These are phyloP conservation scores for Viola pubescens DNA, from an alignment of 441 rosid genomes.

Conservation along the genomic window DNA sequence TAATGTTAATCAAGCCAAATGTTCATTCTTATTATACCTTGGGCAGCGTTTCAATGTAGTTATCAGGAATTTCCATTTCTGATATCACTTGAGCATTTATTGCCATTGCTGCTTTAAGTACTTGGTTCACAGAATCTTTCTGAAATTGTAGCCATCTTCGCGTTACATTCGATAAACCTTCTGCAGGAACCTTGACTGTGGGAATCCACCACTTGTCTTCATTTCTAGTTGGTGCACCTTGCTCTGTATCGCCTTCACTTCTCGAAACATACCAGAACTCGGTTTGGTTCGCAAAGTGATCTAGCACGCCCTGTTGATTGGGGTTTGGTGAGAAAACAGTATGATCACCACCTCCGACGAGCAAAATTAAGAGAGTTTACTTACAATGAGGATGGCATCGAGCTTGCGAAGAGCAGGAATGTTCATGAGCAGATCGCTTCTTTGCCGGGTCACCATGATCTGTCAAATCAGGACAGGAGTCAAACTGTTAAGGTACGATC, in stretches of 20 bases:
- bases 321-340: background rate
- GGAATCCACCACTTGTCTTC: slow-evolving; percentile 99
- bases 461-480: slow-evolving; percentile 14
- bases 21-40: slow-evolving; percentile 38
- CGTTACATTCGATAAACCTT: slow-evolving; percentile 56
- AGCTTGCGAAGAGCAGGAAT: slow-evolving; percentile 78
- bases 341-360: slow-evolving; percentile 1
- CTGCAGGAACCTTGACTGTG: slow-evolving; percentile 62
- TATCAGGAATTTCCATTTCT: slow-evolving; percentile 86
- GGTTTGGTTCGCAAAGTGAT: slow-evolving; percentile 50
- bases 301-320: slow-evolving; percentile 50
- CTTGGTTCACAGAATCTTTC: slow-evolving; percentile 88
- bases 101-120: slow-evolving; percentile 95
- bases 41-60: slow-evolving; percentile 88
- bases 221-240: slow-evolving; percentile 42
- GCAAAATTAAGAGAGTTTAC: slow-evolving; percentile 8
- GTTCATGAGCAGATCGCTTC: slow-evolving; percentile 75
- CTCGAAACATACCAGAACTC: slow-evolving; percentile 61
- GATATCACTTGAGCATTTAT: slow-evolving; percentile 87
- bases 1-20: background rate
- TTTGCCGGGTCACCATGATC: slow-evolving; percentile 62
- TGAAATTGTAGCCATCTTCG: slow-evolving; percentile 67
- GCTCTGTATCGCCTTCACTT: slow-evolving; percentile 50
- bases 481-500: background rate
- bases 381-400: slow-evolving; percentile 69